Evolutionary conservation across 176 grass and related monocot genomes (phyloP).

Genomic region (Bonia amplexicaulis): DNA sequence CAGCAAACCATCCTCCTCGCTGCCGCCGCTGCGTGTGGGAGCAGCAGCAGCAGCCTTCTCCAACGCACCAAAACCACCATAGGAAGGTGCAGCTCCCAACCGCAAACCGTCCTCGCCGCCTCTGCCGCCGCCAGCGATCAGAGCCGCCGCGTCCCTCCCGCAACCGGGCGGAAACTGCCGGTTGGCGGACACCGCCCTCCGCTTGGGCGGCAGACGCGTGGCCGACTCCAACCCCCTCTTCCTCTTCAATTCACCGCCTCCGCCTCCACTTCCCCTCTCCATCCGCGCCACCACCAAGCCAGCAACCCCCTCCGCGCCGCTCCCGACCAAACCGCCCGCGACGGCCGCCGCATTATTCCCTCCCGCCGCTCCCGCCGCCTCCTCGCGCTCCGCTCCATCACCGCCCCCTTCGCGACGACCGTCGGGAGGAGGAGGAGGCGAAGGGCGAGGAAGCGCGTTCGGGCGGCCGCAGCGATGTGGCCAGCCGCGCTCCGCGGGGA

Average conservation of each 20-base stretch:
- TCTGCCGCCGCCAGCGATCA: not conserved
- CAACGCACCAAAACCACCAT: not conserved
- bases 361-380: not conserved
- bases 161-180: conserved; percentile 25
- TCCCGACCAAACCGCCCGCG: not conserved
- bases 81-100: not conserved
- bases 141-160: conserved; percentile 10
- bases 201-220: conserved; percentile 4
- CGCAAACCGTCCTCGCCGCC: not conserved
- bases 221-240: not conserved
- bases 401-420: not conserved
- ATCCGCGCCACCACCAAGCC: not conserved
- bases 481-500: not conserved
- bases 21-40: not conserved
- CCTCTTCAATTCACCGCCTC: not conserved
- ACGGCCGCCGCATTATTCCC: not conserved
- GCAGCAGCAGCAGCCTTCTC: not conserved
- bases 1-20: not conserved
- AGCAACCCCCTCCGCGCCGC: not conserved
- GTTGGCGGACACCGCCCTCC: not conserved
- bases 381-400: not conserved
- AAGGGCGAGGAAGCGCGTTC: no score
- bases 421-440: not conserved
- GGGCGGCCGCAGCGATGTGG: not conserved
- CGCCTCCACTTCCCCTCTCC: not conserved